These are phyloP conservation scores for Brasilioporus rufonigricans DNA, from an alignment of 768 basidiomycete species.

Conservation along the genomic window DNA sequence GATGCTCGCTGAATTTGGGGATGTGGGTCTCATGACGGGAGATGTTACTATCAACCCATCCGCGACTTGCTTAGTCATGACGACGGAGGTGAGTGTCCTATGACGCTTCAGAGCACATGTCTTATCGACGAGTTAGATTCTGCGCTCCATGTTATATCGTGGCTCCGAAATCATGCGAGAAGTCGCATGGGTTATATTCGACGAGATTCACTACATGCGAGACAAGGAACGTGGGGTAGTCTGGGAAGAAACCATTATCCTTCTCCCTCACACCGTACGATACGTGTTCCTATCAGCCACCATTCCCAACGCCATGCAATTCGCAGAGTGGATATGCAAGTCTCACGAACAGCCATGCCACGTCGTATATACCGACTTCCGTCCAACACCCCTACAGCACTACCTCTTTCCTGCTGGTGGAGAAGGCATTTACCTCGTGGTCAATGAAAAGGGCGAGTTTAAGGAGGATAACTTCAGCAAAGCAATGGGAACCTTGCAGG, in stretches of 20 bases:
- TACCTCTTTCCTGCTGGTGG: slow-evolving; percentile 97
- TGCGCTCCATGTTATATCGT: slow-evolving; percentile 97
- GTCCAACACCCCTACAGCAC: slow-evolving; percentile 96
- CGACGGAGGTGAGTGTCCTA: slow-evolving; percentile 74
- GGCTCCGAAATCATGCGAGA: slow-evolving; percentile 99
- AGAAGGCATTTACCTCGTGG: slow-evolving; percentile 95
- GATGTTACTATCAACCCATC: slow-evolving; percentile 99
- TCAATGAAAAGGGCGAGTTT: slow-evolving; percentile 98
- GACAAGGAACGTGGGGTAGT: slow-evolving; percentile 99
- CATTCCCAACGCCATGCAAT: slow-evolving; percentile 99
- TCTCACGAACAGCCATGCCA: slow-evolving; percentile 98
- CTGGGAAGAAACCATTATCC: slow-evolving; percentile 98
- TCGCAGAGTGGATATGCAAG: slow-evolving; percentile 98
- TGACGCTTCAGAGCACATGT: not conserved
- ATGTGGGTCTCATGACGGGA: slow-evolving; percentile 98
- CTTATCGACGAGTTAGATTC: slow-evolving; percentile 56
- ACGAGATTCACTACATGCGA: slow-evolving; percentile 99
- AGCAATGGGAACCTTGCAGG: slow-evolving; percentile 93
- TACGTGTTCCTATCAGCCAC: slow-evolving; percentile 99
- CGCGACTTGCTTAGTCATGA: slow-evolving; percentile 98
- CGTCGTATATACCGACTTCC: slow-evolving; percentile 98
- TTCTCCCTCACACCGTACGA: slow-evolving; percentile 92
- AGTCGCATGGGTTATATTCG: slow-evolving; percentile 99
- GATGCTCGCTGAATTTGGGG: slow-evolving; percentile 94
- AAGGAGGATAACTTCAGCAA: slow-evolving; percentile 97